Evolutionary conservation across 2,329 filamentous ascomycete genomes (phyloP).

Genomic region (Diaporthe sp.): DNA sequence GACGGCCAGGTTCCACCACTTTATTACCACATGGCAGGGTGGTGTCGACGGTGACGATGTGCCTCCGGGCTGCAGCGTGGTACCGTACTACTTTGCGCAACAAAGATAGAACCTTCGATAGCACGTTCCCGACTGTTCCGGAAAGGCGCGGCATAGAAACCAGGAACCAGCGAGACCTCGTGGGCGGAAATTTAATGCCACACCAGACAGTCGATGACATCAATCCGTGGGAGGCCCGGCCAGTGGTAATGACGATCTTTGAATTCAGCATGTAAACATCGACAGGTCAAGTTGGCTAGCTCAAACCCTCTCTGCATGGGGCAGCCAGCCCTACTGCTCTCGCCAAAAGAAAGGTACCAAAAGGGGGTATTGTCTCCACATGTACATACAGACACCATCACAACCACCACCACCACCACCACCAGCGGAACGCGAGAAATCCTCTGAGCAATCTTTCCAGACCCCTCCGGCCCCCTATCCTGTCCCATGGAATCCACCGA

Average conservation of each 20-base stretch:
- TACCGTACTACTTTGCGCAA: neutral
- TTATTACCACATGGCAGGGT: constrained; percentile 12
- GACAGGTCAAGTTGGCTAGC: constrained; percentile 11
- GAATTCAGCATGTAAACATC: neutral
- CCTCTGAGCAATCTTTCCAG: constrained; percentile 34
- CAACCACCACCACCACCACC: neutral
- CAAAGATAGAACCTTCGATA: constrained; percentile 27
- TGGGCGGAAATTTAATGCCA: neutral
- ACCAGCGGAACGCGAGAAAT: neutral
- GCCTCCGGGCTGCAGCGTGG: neutral
- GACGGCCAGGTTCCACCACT: neutral
- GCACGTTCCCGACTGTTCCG: neutral
- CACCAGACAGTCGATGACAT: neutral
- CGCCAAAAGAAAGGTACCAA: neutral
- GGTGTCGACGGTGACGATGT: neutral
- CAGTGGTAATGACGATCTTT: neutral
- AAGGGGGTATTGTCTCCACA: constrained; percentile 21
- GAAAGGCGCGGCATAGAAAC: neutral
- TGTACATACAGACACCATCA: constrained; percentile 11
- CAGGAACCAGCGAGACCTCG: neutral
- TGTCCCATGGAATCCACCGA: neutral
- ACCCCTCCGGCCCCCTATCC: constrained; percentile 10
- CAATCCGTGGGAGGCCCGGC: neutral
- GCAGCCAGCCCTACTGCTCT: constrained; percentile 6
- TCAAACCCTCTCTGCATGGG: neutral